Evolutionary conservation across 257 asterid species (phyloP), one percentile per base, ranked within the genome.

Genomic region (Jacaranda copaia): DNA sequence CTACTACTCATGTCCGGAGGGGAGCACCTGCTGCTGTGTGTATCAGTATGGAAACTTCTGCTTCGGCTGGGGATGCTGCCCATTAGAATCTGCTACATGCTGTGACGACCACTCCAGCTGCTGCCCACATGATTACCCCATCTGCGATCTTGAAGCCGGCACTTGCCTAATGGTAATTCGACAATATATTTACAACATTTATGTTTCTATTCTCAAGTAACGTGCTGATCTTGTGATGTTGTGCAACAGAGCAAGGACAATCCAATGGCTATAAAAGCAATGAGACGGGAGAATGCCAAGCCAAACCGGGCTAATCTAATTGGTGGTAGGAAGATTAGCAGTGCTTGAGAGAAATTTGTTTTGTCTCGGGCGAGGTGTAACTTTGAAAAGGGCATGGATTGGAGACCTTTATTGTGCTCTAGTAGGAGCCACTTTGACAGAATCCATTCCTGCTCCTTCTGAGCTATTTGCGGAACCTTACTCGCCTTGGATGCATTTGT

Each of bases 31-130:
- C 84, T 94, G 99, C 83, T 94, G 99, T 51, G 64, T 84, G 13
- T 92, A 84, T 71, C 75, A 80, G 80, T 91, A 80, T 35, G 91
- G 89, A 8, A 71, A 59, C 10, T 72, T 14, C 56, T 94, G 99
- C 89, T 86, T 89, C 3, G 92, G 83, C 15, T 94, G 97, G 97
- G 99, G 98, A 53, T 94, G 99, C 78, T 94, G 99, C 84, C 98
- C 99, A 0, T 64, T 87, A 42, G 97, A 88, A 81, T 81, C 95
- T 39, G 99, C 99, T 19, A 89, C 97, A 3, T 94, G 99, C 88
- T 92, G 99, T 40, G 93, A 88, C 6, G 99, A 94, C 80, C 84
- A 87, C 58, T 80, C 79, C 7, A 92, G 96, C 78, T 94, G 99
- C 87, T 94, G 99, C 89, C 99, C 98, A 0, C 93, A 91, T 0